Percentiles rank a stretch among this genome's conserved stretches.
Conservation (phyloP, 176 grass and related monocot genomes). For the Canna indica region DNA sequence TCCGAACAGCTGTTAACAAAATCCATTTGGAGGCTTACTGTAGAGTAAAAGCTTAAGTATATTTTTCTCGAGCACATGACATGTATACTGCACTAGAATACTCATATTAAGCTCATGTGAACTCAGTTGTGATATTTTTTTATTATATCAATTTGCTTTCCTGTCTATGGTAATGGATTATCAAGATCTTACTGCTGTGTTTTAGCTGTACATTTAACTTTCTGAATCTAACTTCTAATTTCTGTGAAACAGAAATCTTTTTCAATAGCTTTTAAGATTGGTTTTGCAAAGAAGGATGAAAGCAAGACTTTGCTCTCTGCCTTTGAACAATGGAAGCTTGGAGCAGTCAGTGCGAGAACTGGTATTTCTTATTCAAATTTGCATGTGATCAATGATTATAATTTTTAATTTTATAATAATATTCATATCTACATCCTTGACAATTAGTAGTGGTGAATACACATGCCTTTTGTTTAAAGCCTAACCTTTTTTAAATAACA, state of each 20-base stretch:
- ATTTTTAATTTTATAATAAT: constrained; percentile 8
- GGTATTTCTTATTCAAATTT: constrained; percentile 48
- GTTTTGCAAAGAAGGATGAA: constrained; percentile 81
- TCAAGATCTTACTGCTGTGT: neutral
- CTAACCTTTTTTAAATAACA: neutral
- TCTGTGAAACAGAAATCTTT: constrained; percentile 61
- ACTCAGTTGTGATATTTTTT: neutral
- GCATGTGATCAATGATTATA: neutral
- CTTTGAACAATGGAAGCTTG: constrained; percentile 81
- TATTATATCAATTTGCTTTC: neutral
- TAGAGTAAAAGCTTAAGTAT: neutral
- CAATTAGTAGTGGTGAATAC: neutral
- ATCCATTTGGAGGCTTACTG: neutral
- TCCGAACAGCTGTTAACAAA: too few relatives aligned
- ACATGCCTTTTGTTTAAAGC: neutral
- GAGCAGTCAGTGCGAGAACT: constrained; percentile 36
- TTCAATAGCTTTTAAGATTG: constrained; percentile 90
- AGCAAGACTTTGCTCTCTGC: constrained; percentile 67
- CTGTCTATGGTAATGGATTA: neutral
- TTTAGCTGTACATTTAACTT: constrained; percentile 21
- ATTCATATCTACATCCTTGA: constrained; percentile 11
- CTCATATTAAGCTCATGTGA: neutral
- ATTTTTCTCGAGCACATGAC: neutral
- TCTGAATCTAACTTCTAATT: constrained; percentile 26
- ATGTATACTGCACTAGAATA: neutral